These are phyloP conservation scores for Murraya koenigii DNA, from an alignment of 345 rosid species.

Conservation along the genomic window DNA sequence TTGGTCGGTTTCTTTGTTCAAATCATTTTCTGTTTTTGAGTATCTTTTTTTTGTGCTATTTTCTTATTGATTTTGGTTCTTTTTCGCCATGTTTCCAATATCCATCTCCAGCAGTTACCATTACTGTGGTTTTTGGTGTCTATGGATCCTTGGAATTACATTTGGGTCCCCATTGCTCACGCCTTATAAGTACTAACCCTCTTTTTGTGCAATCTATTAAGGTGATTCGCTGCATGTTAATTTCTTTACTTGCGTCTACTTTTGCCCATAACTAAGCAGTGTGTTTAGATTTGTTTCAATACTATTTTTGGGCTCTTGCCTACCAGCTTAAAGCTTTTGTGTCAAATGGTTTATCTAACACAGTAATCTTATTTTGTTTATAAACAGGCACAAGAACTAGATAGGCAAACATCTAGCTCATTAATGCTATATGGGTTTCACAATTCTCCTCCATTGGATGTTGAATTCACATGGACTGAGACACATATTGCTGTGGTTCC, in stretches of 20 bases:
- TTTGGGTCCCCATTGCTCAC: slow-evolving; percentile 45
- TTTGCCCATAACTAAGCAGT: background rate
- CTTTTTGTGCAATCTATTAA: slow-evolving; percentile 48
- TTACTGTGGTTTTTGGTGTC: slow-evolving; percentile 50
- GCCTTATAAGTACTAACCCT: slow-evolving; percentile 37
- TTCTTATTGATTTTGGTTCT: background rate
- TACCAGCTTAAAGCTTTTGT: too few species aligned
- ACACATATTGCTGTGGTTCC: slow-evolving; percentile 31
- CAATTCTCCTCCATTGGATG: slow-evolving; percentile 41
- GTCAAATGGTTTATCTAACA: too few species aligned
- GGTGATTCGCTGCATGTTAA: slow-evolving; percentile 23
- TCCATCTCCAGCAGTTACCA: slow-evolving; percentile 39
- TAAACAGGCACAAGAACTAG: slow-evolving; percentile 37
- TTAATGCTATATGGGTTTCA: slow-evolving; percentile 43
- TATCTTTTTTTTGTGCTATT: background rate
- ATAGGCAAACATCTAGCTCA: slow-evolving; percentile 27
- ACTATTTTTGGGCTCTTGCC: too few species aligned
- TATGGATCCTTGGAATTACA: slow-evolving; percentile 43
- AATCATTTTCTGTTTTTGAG: background rate
- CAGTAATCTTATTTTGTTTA: slow-evolving; percentile 10
- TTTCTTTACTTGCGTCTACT: background rate
- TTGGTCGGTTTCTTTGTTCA: slow-evolving; percentile 37
- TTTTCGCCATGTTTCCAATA: background rate
- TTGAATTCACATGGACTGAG: slow-evolving; percentile 42
- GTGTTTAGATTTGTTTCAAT: too few species aligned